phyloP scores from a whole-genome alignment of 2,329 filamentous ascomycete genomes.

The Stagonosporopsis tanaceti region DNA sequence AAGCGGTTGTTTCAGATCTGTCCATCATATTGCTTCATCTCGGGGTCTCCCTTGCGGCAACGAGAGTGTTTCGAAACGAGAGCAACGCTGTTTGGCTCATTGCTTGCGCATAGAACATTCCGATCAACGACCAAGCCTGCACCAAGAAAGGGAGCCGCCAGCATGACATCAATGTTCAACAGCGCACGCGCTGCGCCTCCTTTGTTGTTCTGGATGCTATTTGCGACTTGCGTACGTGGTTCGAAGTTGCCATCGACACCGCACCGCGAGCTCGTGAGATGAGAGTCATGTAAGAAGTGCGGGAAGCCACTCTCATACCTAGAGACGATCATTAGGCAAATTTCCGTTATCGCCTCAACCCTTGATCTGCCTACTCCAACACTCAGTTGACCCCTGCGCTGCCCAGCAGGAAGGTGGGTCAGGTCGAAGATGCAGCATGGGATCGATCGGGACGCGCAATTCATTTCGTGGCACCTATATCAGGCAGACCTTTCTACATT shows the following conservation, averaged over 20 bases:
- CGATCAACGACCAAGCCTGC: conserved; percentile 4
- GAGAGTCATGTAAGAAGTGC: background rate
- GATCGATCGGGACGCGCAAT: conserved; percentile 12
- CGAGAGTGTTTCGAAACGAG: conserved; percentile 8
- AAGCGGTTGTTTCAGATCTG: conserved; percentile 11
- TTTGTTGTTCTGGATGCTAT: background rate
- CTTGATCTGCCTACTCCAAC: conserved; percentile 11
- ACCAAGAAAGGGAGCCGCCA: conserved; percentile 6
- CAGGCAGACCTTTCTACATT: conserved; percentile 10
- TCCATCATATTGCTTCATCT: conserved; percentile 14
- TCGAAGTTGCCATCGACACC: conserved; percentile 2
- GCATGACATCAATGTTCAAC: conserved; percentile 4
- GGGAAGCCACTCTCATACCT: conserved; percentile 16
- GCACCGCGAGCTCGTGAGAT: conserved; percentile 3
- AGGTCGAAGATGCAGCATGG: conserved; percentile 3
- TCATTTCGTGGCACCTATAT: conserved; percentile 21
- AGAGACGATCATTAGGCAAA: conserved; percentile 19
- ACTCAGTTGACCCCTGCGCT: conserved; percentile 7
- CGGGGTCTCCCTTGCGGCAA: conserved; percentile 12
- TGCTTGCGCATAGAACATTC: conserved; percentile 8
- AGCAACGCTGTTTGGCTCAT: conserved; percentile 8
- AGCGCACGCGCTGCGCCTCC: background rate
- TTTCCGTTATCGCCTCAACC: conserved; percentile 26
- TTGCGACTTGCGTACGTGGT: conserved; percentile 2
- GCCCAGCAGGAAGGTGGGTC: conserved; percentile 10